These are phyloP conservation scores for Clavariopsis aquatica DNA, from an alignment of 495 filamentous ascomycete genomes.

Conservation along the genomic window DNA sequence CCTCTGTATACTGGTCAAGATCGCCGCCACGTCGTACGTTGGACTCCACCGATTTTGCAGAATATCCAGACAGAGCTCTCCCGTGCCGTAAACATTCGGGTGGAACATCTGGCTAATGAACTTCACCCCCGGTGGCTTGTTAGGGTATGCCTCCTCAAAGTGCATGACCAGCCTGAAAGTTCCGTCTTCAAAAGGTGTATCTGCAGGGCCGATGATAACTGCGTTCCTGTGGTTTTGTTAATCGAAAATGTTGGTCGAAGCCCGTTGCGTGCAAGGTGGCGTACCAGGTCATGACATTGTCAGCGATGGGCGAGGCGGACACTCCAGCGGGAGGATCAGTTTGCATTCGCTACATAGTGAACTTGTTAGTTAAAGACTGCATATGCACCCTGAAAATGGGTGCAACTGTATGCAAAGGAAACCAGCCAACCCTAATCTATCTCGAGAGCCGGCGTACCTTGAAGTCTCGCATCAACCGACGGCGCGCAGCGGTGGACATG, in stretches of 20 bases:
- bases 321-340: constrained; percentile 97
- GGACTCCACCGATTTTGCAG: constrained; percentile 98
- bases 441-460: constrained; percentile 64
- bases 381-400: not conserved
- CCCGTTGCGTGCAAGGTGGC: constrained; percentile 18
- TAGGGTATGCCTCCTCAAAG: constrained; percentile 97
- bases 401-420: not conserved
- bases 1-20: constrained; percentile 98
- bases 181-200: constrained; percentile 97
- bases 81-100: constrained; percentile 95
- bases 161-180: constrained; percentile 98
- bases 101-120: constrained; percentile 99
- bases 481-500: constrained; percentile 93
- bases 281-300: constrained; percentile 99
- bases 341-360: constrained; percentile 81
- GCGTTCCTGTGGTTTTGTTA: constrained; percentile 71
- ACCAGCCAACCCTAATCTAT: not conserved
- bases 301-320: constrained; percentile 91
- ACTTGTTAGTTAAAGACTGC: not conserved
- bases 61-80: constrained; percentile 95
- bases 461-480: constrained; percentile 96
- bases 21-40: constrained; percentile 96
- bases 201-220: constrained; percentile 95
- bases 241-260: constrained; percentile 15
- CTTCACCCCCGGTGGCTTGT: constrained; percentile 96